phyloP scores from a whole-genome alignment of 116 monocot genomes.

The Dioscorea cayenensis region DNA sequence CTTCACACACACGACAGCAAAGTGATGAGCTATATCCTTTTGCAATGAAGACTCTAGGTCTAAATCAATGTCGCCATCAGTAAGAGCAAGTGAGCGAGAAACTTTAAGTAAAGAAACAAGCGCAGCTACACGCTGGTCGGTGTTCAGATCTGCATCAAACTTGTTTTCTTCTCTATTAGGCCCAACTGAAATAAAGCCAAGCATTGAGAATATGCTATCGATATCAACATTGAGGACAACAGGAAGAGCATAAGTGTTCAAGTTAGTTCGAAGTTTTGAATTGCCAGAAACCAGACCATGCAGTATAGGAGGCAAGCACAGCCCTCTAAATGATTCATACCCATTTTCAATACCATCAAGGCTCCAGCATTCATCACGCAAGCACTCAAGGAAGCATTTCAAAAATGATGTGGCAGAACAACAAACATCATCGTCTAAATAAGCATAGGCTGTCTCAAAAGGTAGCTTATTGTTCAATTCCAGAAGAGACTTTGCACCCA shows the following conservation, averaged over 20 bases:
- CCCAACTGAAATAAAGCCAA: constrained; percentile 70
- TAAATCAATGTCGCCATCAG: constrained; percentile 72
- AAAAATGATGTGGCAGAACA: constrained; percentile 85
- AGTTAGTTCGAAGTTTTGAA: constrained; percentile 87
- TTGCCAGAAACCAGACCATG: constrained; percentile 67
- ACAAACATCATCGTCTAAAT: constrained; percentile 91
- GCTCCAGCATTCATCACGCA: constrained; percentile 93
- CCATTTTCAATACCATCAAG: constrained; percentile 75
- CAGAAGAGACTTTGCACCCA: constrained; percentile 68
- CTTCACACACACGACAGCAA: constrained; percentile 66
- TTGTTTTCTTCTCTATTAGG: constrained; percentile 31
- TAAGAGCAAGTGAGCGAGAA: constrained; percentile 56
- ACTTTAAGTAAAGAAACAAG: constrained; percentile 74
- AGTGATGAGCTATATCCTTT: constrained; percentile 8
- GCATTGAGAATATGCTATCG: constrained; percentile 92
- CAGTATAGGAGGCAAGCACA: constrained; percentile 68
- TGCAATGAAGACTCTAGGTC: constrained; percentile 17
- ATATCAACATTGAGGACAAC: constrained; percentile 73
- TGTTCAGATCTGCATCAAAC: constrained; percentile 23
- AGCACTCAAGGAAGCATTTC: constrained; percentile 81
- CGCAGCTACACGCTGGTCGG: constrained; percentile 76
- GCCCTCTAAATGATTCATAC: constrained; percentile 57
- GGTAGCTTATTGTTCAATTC: constrained; percentile 60
- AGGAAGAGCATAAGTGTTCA: constrained; percentile 91
- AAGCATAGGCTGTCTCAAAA: constrained; percentile 67